Evolutionary conservation across 345 rosid genomes (phyloP).

Genomic region (Lepidium didymum): DNA sequence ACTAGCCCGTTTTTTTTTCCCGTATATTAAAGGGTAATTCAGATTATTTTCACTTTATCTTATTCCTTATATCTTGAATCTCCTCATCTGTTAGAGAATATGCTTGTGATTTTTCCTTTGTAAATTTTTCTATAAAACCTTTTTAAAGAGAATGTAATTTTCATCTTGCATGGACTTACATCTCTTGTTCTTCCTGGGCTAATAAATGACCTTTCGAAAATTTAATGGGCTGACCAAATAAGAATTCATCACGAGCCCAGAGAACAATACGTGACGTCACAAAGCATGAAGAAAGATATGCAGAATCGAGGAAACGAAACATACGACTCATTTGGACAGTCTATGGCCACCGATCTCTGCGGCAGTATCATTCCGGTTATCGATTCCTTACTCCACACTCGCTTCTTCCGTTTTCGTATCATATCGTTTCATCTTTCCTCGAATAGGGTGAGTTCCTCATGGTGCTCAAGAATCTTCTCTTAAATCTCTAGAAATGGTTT

Average conservation of each 20-base stretch:
- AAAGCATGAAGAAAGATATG: not conserved
- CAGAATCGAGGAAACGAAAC: not conserved
- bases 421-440: not conserved
- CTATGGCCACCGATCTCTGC: constrained; percentile 23
- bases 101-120: no score
- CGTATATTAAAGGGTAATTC: no score
- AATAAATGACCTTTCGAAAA: not conserved
- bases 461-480: not conserved
- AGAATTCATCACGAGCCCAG: not conserved
- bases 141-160: no score
- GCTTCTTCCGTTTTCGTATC: not conserved
- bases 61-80: no score
- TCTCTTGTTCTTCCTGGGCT: not conserved
- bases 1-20: no score
- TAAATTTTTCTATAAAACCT: no score
- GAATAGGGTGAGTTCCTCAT: constrained; percentile 5
- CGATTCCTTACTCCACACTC: not conserved
- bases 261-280: constrained; percentile 11
- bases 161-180: not conserved
- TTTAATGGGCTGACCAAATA: not conserved
- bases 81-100: no score
- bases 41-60: no score
- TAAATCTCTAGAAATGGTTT: no score
- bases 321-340: constrained; percentile 8
- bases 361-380: constrained; percentile 10